phyloP scores from a whole-genome alignment of 257 asterid genomes.

The Solanum neorickii region DNA sequence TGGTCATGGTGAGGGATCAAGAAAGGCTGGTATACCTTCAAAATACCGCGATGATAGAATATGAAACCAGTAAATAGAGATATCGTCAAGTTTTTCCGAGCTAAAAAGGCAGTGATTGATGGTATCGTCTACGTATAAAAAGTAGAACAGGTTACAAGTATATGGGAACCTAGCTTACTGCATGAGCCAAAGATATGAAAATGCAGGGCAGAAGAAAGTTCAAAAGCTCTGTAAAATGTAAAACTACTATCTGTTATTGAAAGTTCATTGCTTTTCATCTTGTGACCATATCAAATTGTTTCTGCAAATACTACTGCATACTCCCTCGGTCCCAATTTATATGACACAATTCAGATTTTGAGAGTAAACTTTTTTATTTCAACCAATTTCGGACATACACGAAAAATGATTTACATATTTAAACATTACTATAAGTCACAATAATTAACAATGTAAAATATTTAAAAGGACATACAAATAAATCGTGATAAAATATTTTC shows the following conservation, averaged over 20 bases:
- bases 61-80: background rate
- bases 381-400: background rate
- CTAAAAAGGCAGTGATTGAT: background rate
- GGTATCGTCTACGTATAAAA: background rate
- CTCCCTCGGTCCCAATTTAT: background rate
- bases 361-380: background rate
- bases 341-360: background rate
- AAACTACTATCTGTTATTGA: background rate
- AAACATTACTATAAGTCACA: background rate
- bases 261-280: background rate
- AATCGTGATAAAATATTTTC: background rate
- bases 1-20: constrained; percentile 7
- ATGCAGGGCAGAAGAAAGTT: background rate
- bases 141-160: background rate
- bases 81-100: background rate
- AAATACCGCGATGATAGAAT: constrained; percentile 20
- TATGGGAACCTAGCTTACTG: background rate
- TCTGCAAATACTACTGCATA: background rate
- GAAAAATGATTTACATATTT: background rate
- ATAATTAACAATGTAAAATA: background rate
- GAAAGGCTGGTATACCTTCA: constrained; percentile 22
- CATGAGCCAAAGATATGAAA: background rate
- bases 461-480: background rate
- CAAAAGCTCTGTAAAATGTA: background rate
- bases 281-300: background rate